phyloP scores from a whole-genome alignment of 352 stramenopile species.

The Blastocystis sp. region DNA sequence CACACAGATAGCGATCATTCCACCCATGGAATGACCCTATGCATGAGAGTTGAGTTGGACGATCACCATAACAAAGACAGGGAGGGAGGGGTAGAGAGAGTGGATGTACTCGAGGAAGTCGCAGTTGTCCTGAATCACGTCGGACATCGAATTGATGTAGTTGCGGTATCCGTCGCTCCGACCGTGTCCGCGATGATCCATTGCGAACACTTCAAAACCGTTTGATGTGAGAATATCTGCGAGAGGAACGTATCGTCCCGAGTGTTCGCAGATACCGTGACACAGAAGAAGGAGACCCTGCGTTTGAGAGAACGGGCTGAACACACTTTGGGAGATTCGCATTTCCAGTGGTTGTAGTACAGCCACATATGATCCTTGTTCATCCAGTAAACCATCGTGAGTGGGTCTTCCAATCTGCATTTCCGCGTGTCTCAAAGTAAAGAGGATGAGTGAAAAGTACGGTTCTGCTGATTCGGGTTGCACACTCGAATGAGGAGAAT shows the following conservation, averaged over 20 bases:
- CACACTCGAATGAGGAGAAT: neutral
- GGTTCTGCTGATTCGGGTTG: slow-evolving; percentile 36
- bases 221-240: slow-evolving; percentile 23
- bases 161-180: slow-evolving; percentile 58
- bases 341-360: slow-evolving; percentile 49
- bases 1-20: slow-evolving; percentile 54
- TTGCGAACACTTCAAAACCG: slow-evolving; percentile 56
- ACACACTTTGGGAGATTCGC: neutral
- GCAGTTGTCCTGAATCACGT: slow-evolving; percentile 57
- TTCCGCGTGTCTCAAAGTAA: neutral
- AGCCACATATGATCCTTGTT: slow-evolving; percentile 50
- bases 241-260: slow-evolving; percentile 39
- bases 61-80: slow-evolving; percentile 9
- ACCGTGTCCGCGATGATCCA: slow-evolving; percentile 59
- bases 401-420: neutral
- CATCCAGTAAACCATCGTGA: neutral
- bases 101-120: slow-evolving; percentile 55
- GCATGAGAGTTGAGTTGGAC: slow-evolving; percentile 31
- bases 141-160: slow-evolving; percentile 58
- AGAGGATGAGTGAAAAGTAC: neutral
- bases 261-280: slow-evolving; percentile 59
- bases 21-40: slow-evolving; percentile 58
- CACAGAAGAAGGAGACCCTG: slow-evolving; percentile 57
- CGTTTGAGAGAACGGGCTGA: neutral
- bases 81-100: slow-evolving; percentile 4